These are phyloP conservation scores for Paxillus involutus DNA, from an alignment of 768 basidiomycete genomes.

Conservation along the genomic window DNA sequence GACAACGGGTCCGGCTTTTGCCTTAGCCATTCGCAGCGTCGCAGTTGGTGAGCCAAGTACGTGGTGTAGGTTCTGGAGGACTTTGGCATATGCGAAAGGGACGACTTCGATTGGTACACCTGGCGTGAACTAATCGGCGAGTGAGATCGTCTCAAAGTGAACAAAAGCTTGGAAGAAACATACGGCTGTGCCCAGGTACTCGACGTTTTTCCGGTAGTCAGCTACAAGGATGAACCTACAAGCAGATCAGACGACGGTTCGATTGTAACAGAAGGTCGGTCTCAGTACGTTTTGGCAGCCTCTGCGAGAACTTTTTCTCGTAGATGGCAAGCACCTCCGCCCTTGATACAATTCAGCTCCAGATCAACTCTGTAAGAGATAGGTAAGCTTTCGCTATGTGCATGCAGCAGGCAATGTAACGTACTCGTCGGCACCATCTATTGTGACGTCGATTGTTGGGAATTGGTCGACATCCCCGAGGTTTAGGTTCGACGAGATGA, in stretches of 20 bases:
- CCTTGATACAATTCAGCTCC: conserved; percentile 91
- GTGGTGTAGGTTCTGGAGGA: conserved; percentile 68
- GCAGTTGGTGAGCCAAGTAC: conserved; percentile 67
- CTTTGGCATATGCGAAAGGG: conserved; percentile 92
- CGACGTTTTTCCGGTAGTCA: conserved; percentile 92
- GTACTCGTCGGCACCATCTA: conserved; percentile 97
- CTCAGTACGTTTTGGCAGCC: conserved; percentile 75
- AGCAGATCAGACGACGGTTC: neutral
- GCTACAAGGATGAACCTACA: conserved; percentile 86
- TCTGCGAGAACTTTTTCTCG: conserved; percentile 98
- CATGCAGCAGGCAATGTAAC: conserved; percentile 24
- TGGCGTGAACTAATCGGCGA: conserved; percentile 59
- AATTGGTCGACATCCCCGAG: conserved; percentile 92
- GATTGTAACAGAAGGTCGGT: neutral
- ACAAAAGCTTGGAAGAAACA: conserved; percentile 29
- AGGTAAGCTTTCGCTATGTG: neutral
- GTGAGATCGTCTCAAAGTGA: neutral
- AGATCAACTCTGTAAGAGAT: conserved; percentile 67
- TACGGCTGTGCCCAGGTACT: conserved; percentile 79
- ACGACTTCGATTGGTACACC: conserved; percentile 97
- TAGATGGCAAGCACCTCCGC: conserved; percentile 94
- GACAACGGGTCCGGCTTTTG: conserved; percentile 94
- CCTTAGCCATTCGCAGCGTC: conserved; percentile 88
- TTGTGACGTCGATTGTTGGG: conserved; percentile 89
- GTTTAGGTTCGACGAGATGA: conserved; percentile 71